Base-by-base conservation (phyloP, 106 monocot genomes). In the Dactylorhiza incarnata region DNA sequence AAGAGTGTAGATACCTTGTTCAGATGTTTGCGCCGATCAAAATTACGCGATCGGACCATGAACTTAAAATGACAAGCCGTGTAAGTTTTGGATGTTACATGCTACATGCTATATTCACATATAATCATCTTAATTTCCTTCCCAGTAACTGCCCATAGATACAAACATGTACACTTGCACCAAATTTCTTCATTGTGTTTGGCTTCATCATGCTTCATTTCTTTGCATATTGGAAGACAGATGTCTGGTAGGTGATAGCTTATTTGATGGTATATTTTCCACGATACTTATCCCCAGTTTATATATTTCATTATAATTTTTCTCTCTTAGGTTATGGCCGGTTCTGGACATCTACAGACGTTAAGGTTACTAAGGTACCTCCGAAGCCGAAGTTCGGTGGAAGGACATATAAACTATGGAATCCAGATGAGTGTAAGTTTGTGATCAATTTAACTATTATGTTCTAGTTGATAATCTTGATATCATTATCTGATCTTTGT, bases 401-500 rank as follows among this genome's bases (percentile, higher is more conserved):
- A 97, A 71, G 91, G 91, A 5, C 94, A 94, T 74, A 81, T 94
- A 52, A 86, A 83, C 74, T 97, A 91, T 83, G 97, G 97, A 53
- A 82, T 91, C 65, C 97, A 97, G 67, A 97, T 97, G 94, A 77
- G 89, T 61, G 97, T 97, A 86, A 87, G 94, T 83, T 76, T 78
- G 9, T 66, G n/a, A 49, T 49, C 6, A 45, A 69, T 17, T 46
- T 19, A 26, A 45, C 4, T 68, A 0, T 69, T n/a, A n/a, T 45
- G 17, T 69, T 13, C 45, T 45, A 69, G 17, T 46, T 69, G 12
- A 11, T 43, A 69, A 69, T 17, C 46, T 1, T 7, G 0, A 46
- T 44, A 44, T 29, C 29, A 69, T 69, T 7, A 25, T 69, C 17
- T 69, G 69, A 65, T 69, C 16, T 69, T 69, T 43, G 17, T 46